Evolutionary conservation across 495 filamentous ascomycete genomes (phyloP).

Genomic region (Talaromyces stipitatus): DNA sequence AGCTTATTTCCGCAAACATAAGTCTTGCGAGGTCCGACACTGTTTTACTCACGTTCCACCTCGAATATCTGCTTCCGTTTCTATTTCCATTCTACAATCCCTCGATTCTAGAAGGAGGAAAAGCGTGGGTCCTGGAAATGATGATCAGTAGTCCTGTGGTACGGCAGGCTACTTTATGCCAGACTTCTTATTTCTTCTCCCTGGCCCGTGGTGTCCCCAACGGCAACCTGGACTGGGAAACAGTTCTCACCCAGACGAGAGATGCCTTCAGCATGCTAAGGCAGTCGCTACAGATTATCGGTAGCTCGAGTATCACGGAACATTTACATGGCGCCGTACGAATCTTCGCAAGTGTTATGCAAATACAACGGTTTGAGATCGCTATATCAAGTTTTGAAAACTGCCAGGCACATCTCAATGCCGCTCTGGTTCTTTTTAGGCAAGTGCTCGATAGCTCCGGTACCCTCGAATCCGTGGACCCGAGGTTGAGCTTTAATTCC

Average conservation of each 20-base stretch:
- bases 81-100: conserved; percentile 50
- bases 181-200: conserved; percentile 42
- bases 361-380: conserved; percentile 45
- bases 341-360: conserved; percentile 46
- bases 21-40: conserved; percentile 19
- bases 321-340: conserved; percentile 20
- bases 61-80: conserved; percentile 46
- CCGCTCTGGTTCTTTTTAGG: conserved; percentile 38
- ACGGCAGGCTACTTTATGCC: conserved; percentile 37
- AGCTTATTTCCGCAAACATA: conserved; percentile 7
- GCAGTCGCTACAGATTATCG: conserved; percentile 31
- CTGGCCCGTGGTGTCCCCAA: conserved; percentile 20
- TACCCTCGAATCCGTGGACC: background rate
- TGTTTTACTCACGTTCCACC: conserved; percentile 31
- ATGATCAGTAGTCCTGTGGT: conserved; percentile 44
- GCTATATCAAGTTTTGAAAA: conserved; percentile 34
- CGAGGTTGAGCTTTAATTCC: conserved; percentile 13
- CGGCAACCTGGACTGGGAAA: conserved; percentile 18
- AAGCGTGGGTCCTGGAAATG: conserved; percentile 45
- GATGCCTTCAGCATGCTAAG: conserved; percentile 34
- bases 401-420: conserved; percentile 43
- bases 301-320: conserved; percentile 18
- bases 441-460: conserved; percentile 30
- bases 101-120: conserved; percentile 36
- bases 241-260: conserved; percentile 29